Evolutionary conservation across 1,139 yeast species (phyloP), one percentile per base, ranked within the genome.

Genomic region (Nadsonia commutata): DNA sequence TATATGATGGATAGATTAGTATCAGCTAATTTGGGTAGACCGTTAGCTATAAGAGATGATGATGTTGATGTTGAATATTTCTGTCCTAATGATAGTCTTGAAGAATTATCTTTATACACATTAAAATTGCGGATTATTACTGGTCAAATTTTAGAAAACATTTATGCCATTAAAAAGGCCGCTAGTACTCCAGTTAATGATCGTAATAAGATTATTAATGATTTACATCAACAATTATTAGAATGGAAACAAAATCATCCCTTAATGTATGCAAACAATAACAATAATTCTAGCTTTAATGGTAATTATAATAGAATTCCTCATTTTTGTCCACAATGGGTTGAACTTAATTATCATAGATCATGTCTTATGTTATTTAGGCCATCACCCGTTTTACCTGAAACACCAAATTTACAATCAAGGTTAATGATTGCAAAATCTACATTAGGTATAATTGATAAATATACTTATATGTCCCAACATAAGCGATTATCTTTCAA

Each of bases 1-100:
- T 54, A 54, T 41, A 52, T 55, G 49, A 51, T 54, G 50, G 58
- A 54, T 39, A 43, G 57, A 20, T 49, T 53, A 6, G 49, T 54
- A n/a, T 52, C 58, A 4, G 45, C 52, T 1, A 50, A 54, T 3
- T 43, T 54, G 16, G 58, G 58, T 6, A 50, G 58, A 2, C 58
- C 58, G 2, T 22, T 54, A 39, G 52, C 54, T 11, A 45, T 54
- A 20, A 42, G 54, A 7, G 57, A 54, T 33, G 42, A 45, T 20
- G 58, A 54, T 39, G 48, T 54, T 20, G 56, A 51, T 39, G 43
- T 50, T 2, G 31, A 20, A 13, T 38, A 40, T 33, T 45, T 45
- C 40, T 37, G 43, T 11, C 46, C 42, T 20, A 37, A 40, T 31
- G 43, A 42, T 2, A 44, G 48, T 2, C 48, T 43, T 36, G 47